These are phyloP conservation scores for Albugo candida DNA, from an alignment of 352 stramenopile genomes.

Conservation along the genomic window DNA sequence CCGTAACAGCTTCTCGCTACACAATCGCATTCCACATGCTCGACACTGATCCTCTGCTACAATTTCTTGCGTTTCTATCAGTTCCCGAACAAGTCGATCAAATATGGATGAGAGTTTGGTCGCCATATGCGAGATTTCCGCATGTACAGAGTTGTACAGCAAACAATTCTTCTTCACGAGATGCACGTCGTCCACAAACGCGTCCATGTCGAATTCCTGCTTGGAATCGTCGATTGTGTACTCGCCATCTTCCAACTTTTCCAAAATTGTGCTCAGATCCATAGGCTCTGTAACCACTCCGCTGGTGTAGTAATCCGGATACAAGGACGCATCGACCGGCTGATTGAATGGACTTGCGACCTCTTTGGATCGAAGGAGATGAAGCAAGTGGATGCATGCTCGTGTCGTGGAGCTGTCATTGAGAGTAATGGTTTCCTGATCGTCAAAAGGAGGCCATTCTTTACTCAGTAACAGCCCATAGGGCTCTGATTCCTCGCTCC, in stretches of 20 bases:
- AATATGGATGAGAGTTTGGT: conserved; percentile 60
- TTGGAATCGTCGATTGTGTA: conserved; percentile 45
- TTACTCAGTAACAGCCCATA: conserved; percentile 13
- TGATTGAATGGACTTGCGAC: conserved; percentile 61
- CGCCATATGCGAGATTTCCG: conserved; percentile 56
- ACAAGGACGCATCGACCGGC: conserved; percentile 62
- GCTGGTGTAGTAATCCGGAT: conserved; percentile 66
- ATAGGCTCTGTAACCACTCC: conserved; percentile 56
- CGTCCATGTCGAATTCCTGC: conserved; percentile 24
- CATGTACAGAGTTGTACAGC: conserved; percentile 64
- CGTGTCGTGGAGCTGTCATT: conserved; percentile 33
- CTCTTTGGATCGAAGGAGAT: conserved; percentile 60
- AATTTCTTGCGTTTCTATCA: conserved; percentile 37
- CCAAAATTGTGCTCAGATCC: conserved; percentile 59
- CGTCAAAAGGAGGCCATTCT: conserved; percentile 39
- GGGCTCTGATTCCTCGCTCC: neutral
- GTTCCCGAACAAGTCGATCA: conserved; percentile 63
- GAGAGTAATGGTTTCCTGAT: conserved; percentile 37
- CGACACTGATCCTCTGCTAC: conserved; percentile 64
- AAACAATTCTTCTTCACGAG: conserved; percentile 77
- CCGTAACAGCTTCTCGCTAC: conserved; percentile 40
- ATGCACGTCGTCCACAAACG: conserved; percentile 61
- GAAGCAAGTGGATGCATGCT: conserved; percentile 45
- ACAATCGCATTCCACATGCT: conserved; percentile 42
- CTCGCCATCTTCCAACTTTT: conserved; percentile 73